Conservation (phyloP, 352 stramenopile genomes). For the Phytophthora citricola region DNA sequence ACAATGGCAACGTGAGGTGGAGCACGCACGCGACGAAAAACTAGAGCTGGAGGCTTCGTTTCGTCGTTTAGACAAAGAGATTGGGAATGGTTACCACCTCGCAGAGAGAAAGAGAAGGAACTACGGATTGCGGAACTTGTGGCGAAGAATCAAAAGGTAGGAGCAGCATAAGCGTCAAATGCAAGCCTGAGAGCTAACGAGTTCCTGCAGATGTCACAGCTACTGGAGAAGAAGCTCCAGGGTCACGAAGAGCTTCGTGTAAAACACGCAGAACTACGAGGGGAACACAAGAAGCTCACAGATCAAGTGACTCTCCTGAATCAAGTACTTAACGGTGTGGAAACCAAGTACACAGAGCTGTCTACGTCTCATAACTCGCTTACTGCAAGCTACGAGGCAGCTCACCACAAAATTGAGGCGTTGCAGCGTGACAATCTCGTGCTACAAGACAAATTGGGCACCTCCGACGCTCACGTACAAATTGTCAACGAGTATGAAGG, state of each 20-base stretch:
- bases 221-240: conserved; percentile 62
- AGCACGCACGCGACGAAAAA: conserved; percentile 52
- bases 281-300: conserved; percentile 31
- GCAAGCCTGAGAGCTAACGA: too few species aligned
- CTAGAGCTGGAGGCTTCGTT: conserved; percentile 55
- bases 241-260: conserved; percentile 40
- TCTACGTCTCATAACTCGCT: conserved; percentile 37
- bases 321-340: conserved; percentile 41
- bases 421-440: conserved; percentile 41
- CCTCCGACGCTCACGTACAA: conserved; percentile 26
- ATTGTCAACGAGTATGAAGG: conserved; percentile 48
- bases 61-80: conserved; percentile 58
- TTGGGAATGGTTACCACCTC: conserved; percentile 61
- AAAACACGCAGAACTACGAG: conserved; percentile 39
- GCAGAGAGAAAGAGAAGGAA: conserved; percentile 67
- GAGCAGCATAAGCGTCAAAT: too few species aligned
- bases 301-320: conserved; percentile 51
- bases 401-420: conserved; percentile 39
- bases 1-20: conserved; percentile 44
- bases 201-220: conserved; percentile 46
- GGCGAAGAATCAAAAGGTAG: conserved; percentile 66
- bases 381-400: conserved; percentile 35
- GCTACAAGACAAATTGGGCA: conserved; percentile 38
- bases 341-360: conserved; percentile 48
- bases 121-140: conserved; percentile 63